Conservation (phyloP, 371 early-diverging fungal genomes). For the Mortierella sp. region DNA sequence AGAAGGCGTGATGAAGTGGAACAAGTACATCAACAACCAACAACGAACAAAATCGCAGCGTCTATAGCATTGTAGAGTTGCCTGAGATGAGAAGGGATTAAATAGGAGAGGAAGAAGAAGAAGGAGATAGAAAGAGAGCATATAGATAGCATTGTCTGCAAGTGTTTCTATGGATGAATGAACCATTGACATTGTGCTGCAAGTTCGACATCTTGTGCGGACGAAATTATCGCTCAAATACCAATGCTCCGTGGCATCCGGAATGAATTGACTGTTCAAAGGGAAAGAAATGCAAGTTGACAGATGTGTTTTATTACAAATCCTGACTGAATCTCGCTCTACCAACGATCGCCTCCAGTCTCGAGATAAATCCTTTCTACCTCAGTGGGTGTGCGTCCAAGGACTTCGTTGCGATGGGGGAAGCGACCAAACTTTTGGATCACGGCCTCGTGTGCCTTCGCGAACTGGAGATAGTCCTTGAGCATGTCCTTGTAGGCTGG, state of each 20-base stretch:
- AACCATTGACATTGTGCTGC: no score
- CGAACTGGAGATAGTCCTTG: slow-evolving; percentile 54
- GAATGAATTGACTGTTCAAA: no score
- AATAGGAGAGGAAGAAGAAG: neutral
- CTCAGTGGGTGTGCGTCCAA: slow-evolving; percentile 61
- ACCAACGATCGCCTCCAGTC: slow-evolving; percentile 35
- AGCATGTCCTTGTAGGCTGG: slow-evolving; percentile 55
- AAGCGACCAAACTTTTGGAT: slow-evolving; percentile 72
- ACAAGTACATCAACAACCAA: slow-evolving; percentile 38
- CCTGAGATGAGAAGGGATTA: no score
- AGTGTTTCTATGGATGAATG: no score
- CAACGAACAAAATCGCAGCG: slow-evolving; percentile 19
- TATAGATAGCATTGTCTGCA: no score
- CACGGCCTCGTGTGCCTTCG: slow-evolving; percentile 60
- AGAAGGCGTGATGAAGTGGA: slow-evolving; percentile 41
- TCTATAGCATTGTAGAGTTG: no score
- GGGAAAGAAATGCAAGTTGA: no score
- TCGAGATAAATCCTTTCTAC: slow-evolving; percentile 64
- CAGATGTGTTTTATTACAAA: no score
- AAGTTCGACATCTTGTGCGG: no score
- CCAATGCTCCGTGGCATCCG: no score
- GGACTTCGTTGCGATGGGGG: slow-evolving; percentile 67
- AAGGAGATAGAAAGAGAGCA: neutral
- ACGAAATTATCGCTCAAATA: no score
- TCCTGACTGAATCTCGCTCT: no score